These are phyloP conservation scores for Chenopodium suecicum DNA, from an alignment of 148 eudicot genomes.

Conservation along the genomic window DNA sequence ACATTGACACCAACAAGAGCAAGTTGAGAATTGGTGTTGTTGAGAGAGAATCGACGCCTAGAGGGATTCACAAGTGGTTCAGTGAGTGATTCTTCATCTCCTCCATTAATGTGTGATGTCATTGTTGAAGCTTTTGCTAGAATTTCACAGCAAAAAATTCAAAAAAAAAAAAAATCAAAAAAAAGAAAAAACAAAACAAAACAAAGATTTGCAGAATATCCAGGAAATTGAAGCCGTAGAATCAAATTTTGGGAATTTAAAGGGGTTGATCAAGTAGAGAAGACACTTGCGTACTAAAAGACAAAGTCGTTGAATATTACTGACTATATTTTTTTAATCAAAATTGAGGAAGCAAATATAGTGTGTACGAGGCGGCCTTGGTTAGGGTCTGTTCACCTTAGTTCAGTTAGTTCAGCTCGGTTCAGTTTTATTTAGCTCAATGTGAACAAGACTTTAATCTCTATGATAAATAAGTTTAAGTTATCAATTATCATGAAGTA, in stretches of 20 bases:
- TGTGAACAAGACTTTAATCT: no score
- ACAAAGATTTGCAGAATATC: neutral
- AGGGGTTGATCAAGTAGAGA: neutral
- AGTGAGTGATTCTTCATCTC: conserved; percentile 31
- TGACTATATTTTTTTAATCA: neutral
- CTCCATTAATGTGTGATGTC: conserved; percentile 26
- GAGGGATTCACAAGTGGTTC: conserved; percentile 32
- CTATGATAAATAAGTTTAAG: no score
- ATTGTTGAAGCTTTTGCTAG: neutral
- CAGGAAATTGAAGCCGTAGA: neutral
- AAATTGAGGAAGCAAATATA: neutral
- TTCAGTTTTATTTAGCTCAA: no score
- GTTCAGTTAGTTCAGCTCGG: no score
- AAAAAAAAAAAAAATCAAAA: neutral
- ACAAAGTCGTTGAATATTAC: neutral
- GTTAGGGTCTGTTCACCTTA: no score
- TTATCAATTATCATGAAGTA: no score
- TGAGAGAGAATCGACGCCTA: conserved; percentile 29
- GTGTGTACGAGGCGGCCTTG: no score
- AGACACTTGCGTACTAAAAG: neutral
- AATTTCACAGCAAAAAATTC: neutral
- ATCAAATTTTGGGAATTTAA: no score
- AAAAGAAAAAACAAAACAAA: neutral
- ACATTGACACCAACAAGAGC: conserved; percentile 76
- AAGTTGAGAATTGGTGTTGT: conserved; percentile 62